These are phyloP conservation scores for Gelatoporia subvermispora DNA, from an alignment of 768 basidiomycete species.

Conservation along the genomic window DNA sequence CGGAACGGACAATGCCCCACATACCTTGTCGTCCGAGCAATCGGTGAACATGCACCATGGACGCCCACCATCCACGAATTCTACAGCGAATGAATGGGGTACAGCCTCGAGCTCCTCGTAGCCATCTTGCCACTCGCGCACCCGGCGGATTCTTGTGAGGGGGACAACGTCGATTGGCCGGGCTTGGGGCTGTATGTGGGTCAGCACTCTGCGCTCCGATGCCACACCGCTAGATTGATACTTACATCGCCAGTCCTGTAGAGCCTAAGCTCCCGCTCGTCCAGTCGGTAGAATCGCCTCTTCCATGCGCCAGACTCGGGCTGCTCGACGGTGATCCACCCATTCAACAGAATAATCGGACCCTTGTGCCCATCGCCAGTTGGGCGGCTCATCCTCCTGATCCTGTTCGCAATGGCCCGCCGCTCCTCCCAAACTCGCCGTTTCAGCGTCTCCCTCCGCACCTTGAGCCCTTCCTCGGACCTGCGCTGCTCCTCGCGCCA, in stretches of 20 bases:
- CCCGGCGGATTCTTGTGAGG: constrained; percentile 16
- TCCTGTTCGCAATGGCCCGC: constrained; percentile 8
- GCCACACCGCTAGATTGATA: neutral
- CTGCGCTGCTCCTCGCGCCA: constrained; percentile 19
- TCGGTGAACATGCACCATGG: constrained; percentile 25
- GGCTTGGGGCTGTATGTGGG: constrained; percentile 14
- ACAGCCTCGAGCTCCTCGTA: constrained; percentile 27
- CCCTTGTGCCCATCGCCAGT: constrained; percentile 4
- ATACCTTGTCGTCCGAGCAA: constrained; percentile 15
- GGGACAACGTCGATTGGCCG: constrained; percentile 17
- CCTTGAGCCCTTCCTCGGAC: constrained; percentile 12
- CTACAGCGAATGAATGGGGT: constrained; percentile 28
- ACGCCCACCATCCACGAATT: constrained; percentile 18
- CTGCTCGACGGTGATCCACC: constrained; percentile 29
- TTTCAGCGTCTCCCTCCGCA: constrained; percentile 14
- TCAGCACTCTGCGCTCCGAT: constrained; percentile 1
- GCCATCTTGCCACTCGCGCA: constrained; percentile 25
- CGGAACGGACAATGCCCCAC: neutral
- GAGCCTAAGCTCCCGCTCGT: constrained; percentile 18
- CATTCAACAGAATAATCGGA: constrained; percentile 14
- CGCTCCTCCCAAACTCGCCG: constrained; percentile 12
- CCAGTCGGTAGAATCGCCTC: constrained; percentile 26
- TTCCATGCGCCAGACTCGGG: constrained; percentile 24
- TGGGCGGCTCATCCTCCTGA: constrained; percentile 11
- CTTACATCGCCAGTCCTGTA: constrained; percentile 27